These are phyloP conservation scores for Neolentinus lepideus DNA, from an alignment of 1,284 basidiomycete genomes.

Conservation along the genomic window DNA sequence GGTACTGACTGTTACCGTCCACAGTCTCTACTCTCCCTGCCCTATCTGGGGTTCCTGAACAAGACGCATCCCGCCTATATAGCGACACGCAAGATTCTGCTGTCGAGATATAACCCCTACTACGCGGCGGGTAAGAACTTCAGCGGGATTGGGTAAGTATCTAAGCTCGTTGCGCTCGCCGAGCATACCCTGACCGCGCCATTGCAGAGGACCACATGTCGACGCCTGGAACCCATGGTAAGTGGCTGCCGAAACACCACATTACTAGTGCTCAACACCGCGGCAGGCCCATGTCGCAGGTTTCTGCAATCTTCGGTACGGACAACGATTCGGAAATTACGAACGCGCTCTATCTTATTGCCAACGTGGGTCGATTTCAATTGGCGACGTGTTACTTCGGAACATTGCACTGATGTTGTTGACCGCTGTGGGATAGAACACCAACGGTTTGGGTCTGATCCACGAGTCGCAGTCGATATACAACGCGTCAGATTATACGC, in stretches of 20 bases:
- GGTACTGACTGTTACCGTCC: background rate
- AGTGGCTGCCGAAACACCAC: background rate
- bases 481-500: constrained; percentile 50
- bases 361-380: constrained; percentile 37
- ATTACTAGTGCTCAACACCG: constrained; percentile 5
- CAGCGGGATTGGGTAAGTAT: constrained; percentile 54
- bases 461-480: constrained; percentile 71
- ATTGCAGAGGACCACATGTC: constrained; percentile 56
- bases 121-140: constrained; percentile 58
- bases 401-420: background rate
- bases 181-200: constrained; percentile 8
- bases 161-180: background rate
- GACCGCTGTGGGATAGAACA: constrained; percentile 38
- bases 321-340: constrained; percentile 65
- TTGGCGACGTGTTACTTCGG: no score
- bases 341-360: constrained; percentile 46
- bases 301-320: constrained; percentile 67
- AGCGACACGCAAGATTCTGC: constrained; percentile 51
- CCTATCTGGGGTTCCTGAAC: constrained; percentile 70
- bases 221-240: constrained; percentile 62
- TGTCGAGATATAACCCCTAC: constrained; percentile 65
- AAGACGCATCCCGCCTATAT: constrained; percentile 50
- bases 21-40: constrained; percentile 69
- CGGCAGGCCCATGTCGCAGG: constrained; percentile 69
- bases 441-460: constrained; percentile 66